phyloP scores from a whole-genome alignment of 2,329 filamentous ascomycete species.

The Teratosphaeria destructans region DNA sequence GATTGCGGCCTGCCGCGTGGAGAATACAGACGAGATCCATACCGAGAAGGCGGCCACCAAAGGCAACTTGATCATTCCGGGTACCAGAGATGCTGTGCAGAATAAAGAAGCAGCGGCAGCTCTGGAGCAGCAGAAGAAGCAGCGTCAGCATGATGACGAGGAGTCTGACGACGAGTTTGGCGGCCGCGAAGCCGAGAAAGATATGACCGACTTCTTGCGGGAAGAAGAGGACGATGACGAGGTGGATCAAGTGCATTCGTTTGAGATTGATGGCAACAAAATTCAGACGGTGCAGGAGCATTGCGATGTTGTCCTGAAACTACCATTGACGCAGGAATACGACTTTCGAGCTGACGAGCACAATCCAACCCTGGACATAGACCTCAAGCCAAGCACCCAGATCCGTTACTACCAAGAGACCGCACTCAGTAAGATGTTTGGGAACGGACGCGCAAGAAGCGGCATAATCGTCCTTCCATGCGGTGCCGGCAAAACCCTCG shows the following conservation, averaged over 20 bases:
- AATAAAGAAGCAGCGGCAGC: constrained; percentile 59
- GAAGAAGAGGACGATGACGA: constrained; percentile 79
- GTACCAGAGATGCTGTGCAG: constrained; percentile 85
- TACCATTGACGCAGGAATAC: constrained; percentile 90
- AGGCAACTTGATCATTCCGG: constrained; percentile 80
- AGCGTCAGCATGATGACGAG: constrained; percentile 40
- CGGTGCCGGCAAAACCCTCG: constrained; percentile 91
- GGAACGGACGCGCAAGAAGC: constrained; percentile 91
- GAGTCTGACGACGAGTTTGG: constrained; percentile 48
- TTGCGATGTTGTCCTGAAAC: constrained; percentile 67
- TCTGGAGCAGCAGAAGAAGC: constrained; percentile 29
- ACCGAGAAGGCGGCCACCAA: constrained; percentile 77
- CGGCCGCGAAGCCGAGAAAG: constrained; percentile 30
- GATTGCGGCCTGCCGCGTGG: constrained; percentile 69
- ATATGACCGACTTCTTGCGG: constrained; percentile 58
- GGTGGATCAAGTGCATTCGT: constrained; percentile 79
- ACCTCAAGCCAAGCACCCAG: constrained; percentile 76
- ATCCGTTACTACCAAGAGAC: constrained; percentile 96
- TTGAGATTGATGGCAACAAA: constrained; percentile 73
- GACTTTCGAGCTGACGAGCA: constrained; percentile 86
- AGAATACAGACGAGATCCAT: constrained; percentile 61
- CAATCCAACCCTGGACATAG: constrained; percentile 88
- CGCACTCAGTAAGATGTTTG: constrained; percentile 97
- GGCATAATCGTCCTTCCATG: constrained; percentile 96
- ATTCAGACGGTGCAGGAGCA: constrained; percentile 84